Base-by-base conservation (phyloP, 73 alveolate species). In the Breviolum minutum region DNA sequence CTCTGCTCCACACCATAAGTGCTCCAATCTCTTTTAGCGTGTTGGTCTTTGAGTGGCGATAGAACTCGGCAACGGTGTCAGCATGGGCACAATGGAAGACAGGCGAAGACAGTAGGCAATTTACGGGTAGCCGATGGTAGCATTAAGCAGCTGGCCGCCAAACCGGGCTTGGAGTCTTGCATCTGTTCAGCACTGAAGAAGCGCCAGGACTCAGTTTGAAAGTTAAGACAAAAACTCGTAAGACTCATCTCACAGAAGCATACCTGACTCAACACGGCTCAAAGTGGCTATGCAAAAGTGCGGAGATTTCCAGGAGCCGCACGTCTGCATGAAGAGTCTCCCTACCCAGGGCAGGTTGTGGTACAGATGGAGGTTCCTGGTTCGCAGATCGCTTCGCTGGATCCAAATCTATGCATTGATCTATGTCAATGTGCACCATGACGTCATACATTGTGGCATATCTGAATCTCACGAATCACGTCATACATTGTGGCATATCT, bases 1-100 rank as follows among this genome's bases (percentile, higher is more conserved):
- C 32, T 83, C 14, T 27, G 94, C 77, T 14, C 64, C 70, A 11
- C 60, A 84, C 98, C 98, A 92, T 92, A 27, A 60, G 74, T 17
- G 98, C 98, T 20, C 98, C 98, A 22, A 92, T 92, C n/a, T 92
- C 98, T 27, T 92, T 92, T 48, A 92, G 86, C 77, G 98, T 92
- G 81, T 76, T 76, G 81, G 98, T 92, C 98, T 92, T 92, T 76
- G 89, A 84, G 62, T 71, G 82, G 81, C 98, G 82, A 66, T 92
- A 92, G 98, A 92, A 92, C 98, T 92, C 29, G 27, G 98, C 22
- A 2, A 5, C 69, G 22, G 22, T 30, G 48, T 27, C 54, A 60
- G 54, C 54, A 40, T 40, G 54, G 54, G 54, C 54, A 40, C 54
- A 2, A 40, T 40, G 54, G 54, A 40, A 40, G 54, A 40, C 54